phyloP scores from a whole-genome alignment of 2,329 filamentous ascomycete genomes.

The Gyromitra esculenta region DNA sequence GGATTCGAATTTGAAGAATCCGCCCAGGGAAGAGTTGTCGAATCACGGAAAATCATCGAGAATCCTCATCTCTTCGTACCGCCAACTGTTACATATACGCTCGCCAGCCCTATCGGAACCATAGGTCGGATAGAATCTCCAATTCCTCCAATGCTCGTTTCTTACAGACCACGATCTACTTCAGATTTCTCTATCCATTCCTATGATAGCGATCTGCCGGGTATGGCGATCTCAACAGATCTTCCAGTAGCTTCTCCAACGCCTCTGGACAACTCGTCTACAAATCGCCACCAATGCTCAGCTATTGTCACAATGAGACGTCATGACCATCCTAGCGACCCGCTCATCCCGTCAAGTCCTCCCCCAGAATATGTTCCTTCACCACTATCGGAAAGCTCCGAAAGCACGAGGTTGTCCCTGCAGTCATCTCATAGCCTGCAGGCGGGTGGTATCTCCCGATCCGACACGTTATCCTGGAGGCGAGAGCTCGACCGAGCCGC shows the following conservation, averaged over 20 bases:
- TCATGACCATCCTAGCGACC: conserved; percentile 16
- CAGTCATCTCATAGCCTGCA: conserved; percentile 26
- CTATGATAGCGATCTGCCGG: conserved; percentile 37
- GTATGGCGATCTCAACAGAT: conserved; percentile 45
- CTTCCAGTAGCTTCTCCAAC: conserved; percentile 4
- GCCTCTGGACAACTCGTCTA: conserved; percentile 5
- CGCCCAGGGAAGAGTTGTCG: conserved; percentile 19
- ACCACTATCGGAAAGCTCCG: conserved; percentile 25
- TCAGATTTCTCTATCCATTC: conserved; percentile 33
- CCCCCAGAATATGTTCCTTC: conserved; percentile 38
- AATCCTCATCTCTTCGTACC: conserved; percentile 28
- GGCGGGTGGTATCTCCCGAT: conserved; percentile 41
- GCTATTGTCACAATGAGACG: conserved; percentile 5
- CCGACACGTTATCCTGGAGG: conserved; percentile 50
- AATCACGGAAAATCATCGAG: conserved; percentile 42
- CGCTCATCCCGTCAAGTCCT: conserved; percentile 29
- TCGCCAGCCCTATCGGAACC: conserved; percentile 30
- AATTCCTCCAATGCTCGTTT: conserved; percentile 16
- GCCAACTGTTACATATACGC: conserved; percentile 32
- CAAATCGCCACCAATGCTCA: conserved; percentile 34
- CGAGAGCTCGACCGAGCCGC: conserved; percentile 49
- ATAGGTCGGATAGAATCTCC: conserved; percentile 18
- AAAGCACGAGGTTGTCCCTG: conserved; percentile 25
- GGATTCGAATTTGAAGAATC: conserved; percentile 31
- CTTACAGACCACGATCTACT: conserved; percentile 20